phyloP scores from a whole-genome alignment of 1,139 yeast genomes.

The Kodamaea ohmeri region DNA sequence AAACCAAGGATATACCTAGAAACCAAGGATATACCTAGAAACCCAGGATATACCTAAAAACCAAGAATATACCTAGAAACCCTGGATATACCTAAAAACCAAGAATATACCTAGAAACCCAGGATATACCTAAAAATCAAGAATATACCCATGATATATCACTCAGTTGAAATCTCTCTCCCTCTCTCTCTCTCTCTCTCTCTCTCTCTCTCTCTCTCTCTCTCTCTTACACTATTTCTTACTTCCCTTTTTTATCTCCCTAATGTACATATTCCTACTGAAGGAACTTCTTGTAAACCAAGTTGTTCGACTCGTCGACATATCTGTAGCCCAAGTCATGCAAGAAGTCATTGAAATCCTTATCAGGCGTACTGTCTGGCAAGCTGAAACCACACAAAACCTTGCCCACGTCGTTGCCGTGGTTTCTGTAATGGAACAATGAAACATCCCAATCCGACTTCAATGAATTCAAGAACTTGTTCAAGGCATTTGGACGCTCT shows the following conservation, averaged over 20 bases:
- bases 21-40: too few relatives aligned
- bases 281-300: constrained; percentile 76
- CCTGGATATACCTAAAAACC: too few relatives aligned
- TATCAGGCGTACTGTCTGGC: constrained; percentile 65
- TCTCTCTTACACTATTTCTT: neutral
- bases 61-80: too few relatives aligned
- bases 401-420: constrained; percentile 92
- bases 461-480: constrained; percentile 69
- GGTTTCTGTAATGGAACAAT: constrained; percentile 92
- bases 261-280: constrained; percentile 7
- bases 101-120: too few relatives aligned
- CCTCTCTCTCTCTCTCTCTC: too few relatives aligned
- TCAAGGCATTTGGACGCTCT: constrained; percentile 92
- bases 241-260: neutral
- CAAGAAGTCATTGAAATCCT: constrained; percentile 65
- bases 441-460: constrained; percentile 87
- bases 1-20: too few relatives aligned
- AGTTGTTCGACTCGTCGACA: constrained; percentile 79
- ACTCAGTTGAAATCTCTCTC: too few relatives aligned
- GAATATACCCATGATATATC: too few relatives aligned
- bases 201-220: too few relatives aligned
- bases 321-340: constrained; percentile 71
- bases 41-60: too few relatives aligned
- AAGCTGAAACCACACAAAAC: constrained; percentile 87
- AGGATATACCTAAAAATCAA: too few relatives aligned